phyloP scores from a whole-genome alignment of 1,139 yeast genomes.

The Candida freyschussii region DNA sequence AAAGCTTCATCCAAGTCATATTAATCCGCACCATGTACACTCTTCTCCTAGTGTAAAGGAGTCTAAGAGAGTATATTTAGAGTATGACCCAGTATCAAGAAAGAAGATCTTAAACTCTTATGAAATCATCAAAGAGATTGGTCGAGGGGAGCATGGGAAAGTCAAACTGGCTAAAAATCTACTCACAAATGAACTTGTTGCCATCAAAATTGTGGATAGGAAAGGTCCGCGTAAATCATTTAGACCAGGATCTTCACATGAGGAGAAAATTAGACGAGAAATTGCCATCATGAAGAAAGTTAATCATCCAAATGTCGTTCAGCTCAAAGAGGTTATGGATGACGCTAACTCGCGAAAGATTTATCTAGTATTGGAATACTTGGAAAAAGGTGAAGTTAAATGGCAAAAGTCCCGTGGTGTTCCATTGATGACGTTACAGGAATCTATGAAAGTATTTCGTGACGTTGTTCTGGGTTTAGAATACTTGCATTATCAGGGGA shows the following conservation, averaged over 20 bases:
- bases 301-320: slow-evolving; percentile 85
- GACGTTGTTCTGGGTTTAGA: slow-evolving; percentile 89
- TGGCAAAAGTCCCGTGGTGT: slow-evolving; percentile 63
- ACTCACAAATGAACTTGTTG: slow-evolving; percentile 68
- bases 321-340: slow-evolving; percentile 83
- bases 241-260: slow-evolving; percentile 28
- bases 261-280: slow-evolving; percentile 72
- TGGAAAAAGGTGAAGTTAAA: slow-evolving; percentile 86
- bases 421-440: slow-evolving; percentile 62
- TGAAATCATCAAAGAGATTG: slow-evolving; percentile 82
- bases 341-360: slow-evolving; percentile 81
- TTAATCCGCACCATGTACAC: slow-evolving; percentile 24
- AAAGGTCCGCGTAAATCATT: slow-evolving; percentile 36
- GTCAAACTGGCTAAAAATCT: slow-evolving; percentile 86
- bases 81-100: slow-evolving; percentile 83
- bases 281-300: slow-evolving; percentile 96
- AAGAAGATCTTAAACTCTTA: slow-evolving; percentile 85
- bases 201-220: slow-evolving; percentile 88
- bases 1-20: slow-evolving; percentile 17
- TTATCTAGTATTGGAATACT: slow-evolving; percentile 83
- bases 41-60: slow-evolving; percentile 58
- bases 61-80: slow-evolving; percentile 74
- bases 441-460: slow-evolving; percentile 68
- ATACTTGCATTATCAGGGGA: slow-evolving; percentile 88
- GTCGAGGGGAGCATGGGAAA: slow-evolving; percentile 96